Base-by-base conservation (phyloP, 139 green algal genomes). In the Tetraselmis striata region DNA sequence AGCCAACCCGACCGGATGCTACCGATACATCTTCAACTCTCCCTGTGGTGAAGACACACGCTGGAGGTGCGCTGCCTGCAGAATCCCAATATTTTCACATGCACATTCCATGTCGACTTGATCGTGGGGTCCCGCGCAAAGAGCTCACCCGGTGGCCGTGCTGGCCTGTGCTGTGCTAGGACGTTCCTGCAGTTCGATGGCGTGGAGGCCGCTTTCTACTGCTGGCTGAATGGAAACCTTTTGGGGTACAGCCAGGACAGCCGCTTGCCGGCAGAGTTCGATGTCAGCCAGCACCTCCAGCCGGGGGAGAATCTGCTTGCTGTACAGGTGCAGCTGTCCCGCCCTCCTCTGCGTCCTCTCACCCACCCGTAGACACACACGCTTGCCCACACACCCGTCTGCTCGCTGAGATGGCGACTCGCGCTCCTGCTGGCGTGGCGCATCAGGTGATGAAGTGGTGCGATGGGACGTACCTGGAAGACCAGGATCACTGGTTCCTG, bases 401-500 rank as follows among this genome's bases (percentile, higher is more conserved):
- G n/a, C n/a, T n/a, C n/a, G n/a, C n/a, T n/a, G n/a, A n/a, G n/a
- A n/a, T n/a, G n/a, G n/a, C n/a, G n/a, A n/a, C n/a, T n/a, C n/a
- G n/a, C n/a, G n/a, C n/a, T n/a, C n/a, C n/a, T n/a, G n/a, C n/a
- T n/a, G n/a, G n/a, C n/a, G n/a, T n/a, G n/a, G n/a, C n/a, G n/a
- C 18, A 18, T 67, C 80, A 96, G 90, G 94, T 97, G 0, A 87
- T 98, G 85, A 90, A 95, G 24, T 99, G 93, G 92, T 95, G 91
- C 77, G 97, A 99, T 83, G 97, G 94, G 1, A 98, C 90, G 31
- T 99, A 99, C 87, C 84, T 99, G 24, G 97, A 99, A 59, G 97
- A 99, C 84, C 91, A 96, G 82, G 97, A 99, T 87, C 96, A 98
- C 84, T 99, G 97, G 97, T 94, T 93, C 59, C 85, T 99, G n/a